Evolutionary conservation across 768 basidiomycete genomes (phyloP).

Genomic region (Tylopilus rubrobrunneus): DNA sequence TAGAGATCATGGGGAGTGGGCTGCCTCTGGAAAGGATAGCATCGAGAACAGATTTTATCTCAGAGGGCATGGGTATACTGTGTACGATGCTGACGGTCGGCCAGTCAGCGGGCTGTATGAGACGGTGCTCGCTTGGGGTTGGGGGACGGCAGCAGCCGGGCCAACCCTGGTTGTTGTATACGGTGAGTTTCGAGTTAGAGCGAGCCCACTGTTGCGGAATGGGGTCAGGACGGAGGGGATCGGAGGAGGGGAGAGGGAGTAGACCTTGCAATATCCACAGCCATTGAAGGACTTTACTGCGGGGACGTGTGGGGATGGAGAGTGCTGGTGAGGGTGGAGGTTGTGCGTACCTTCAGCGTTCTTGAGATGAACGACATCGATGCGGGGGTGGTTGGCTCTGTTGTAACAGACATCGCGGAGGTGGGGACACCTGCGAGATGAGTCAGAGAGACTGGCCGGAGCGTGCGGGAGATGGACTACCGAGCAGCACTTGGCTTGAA

Average conservation of each 20-base stretch:
- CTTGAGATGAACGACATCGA: constrained; percentile 75
- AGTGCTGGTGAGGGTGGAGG: not conserved
- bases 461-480: constrained; percentile 33
- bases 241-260: constrained; percentile 11
- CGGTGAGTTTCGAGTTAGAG: constrained; percentile 51
- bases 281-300: constrained; percentile 79
- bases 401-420: constrained; percentile 73
- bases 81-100: constrained; percentile 73
- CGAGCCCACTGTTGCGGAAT: constrained; percentile 61
- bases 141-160: constrained; percentile 89
- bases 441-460: constrained; percentile 15
- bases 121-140: constrained; percentile 49
- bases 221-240: constrained; percentile 25
- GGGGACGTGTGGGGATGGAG: constrained; percentile 13
- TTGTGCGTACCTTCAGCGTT: constrained; percentile 75
- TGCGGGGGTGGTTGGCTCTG: constrained; percentile 66
- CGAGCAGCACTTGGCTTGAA: constrained; percentile 58
- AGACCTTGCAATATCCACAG: constrained; percentile 88
- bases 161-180: constrained; percentile 74
- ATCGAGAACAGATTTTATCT: constrained; percentile 67
- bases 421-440: constrained; percentile 64
- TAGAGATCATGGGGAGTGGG: constrained; percentile 29
- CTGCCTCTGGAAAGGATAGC: constrained; percentile 42
- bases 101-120: constrained; percentile 76
- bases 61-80: constrained; percentile 66